phyloP scores from a whole-genome alignment of 2,329 filamentous ascomycete genomes.

The Colletotrichum falcatum region DNA sequence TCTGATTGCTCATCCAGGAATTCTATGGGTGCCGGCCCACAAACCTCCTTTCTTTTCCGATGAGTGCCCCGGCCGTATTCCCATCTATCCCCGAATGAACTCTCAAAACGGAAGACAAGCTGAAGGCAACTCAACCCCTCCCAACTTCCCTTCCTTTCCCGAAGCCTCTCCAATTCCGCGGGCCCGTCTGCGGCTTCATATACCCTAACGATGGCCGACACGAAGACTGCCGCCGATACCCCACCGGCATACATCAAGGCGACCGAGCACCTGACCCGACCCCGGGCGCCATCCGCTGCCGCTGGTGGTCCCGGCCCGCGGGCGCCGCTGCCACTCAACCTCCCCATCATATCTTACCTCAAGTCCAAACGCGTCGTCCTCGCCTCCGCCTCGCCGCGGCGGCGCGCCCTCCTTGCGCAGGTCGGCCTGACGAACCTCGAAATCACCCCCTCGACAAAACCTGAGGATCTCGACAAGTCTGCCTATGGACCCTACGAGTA shows the following conservation, averaged over 20 bases:
- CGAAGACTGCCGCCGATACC: conserved; percentile 48
- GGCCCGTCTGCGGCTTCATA: not conserved
- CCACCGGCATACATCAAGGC: conserved; percentile 61
- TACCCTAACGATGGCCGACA: conserved; percentile 19
- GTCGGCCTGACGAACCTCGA: conserved; percentile 85
- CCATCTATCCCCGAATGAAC: not conserved
- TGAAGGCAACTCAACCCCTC: too few species aligned
- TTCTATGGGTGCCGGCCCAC: conserved; percentile 28
- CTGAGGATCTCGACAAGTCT: conserved; percentile 86
- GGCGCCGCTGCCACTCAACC: conserved; percentile 75
- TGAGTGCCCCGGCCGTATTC: not conserved
- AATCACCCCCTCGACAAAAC: conserved; percentile 83
- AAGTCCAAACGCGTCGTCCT: conserved; percentile 86
- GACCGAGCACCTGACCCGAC: conserved; percentile 50
- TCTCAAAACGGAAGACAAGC: not conserved
- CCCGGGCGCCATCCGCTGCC: conserved; percentile 40
- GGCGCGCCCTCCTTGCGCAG: conserved; percentile 83
- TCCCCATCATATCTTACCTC: conserved; percentile 83
- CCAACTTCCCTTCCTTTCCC: not conserved
- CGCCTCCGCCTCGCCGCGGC: conserved; percentile 87
- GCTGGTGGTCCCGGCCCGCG: conserved; percentile 54
- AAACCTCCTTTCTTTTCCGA: conserved; percentile 21
- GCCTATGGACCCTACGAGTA: conserved; percentile 86
- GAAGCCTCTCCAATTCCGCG: not conserved
- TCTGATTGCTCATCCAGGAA: conserved; percentile 34